phyloP scores from a whole-genome alignment of 164 flowering plant genomes.

The Dillenia suffruticosa region DNA sequence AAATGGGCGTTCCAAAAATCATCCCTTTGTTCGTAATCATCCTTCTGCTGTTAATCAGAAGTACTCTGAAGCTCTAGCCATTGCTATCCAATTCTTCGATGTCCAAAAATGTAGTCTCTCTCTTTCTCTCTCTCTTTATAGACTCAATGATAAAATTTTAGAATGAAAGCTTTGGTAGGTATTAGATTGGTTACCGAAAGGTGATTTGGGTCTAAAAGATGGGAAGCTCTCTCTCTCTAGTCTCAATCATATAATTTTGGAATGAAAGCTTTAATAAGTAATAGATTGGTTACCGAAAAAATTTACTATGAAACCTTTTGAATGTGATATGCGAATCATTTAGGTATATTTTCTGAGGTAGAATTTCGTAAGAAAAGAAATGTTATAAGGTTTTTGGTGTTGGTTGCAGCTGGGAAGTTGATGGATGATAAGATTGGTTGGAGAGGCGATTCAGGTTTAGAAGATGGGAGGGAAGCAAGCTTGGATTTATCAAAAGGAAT shows the following conservation, averaged over 20 bases:
- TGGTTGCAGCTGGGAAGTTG: slow-evolving; percentile 34
- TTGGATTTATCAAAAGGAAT: slow-evolving; percentile 41
- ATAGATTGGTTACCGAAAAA: not conserved
- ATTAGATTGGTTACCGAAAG: too few species aligned
- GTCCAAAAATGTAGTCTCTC: slow-evolving; percentile 31
- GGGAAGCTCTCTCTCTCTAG: too few species aligned
- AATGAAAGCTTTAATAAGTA: not conserved
- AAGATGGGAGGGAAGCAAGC: slow-evolving; percentile 29
- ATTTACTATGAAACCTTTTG: not conserved
- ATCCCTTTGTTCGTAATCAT: not conserved
- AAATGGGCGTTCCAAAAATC: not conserved
- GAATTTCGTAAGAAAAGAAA: too few species aligned
- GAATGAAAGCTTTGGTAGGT: too few species aligned
- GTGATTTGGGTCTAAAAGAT: too few species aligned
- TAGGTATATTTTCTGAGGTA: too few species aligned
- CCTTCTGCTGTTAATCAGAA: slow-evolving; percentile 12
- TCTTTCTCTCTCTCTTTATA: too few species aligned
- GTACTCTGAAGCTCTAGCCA: slow-evolving; percentile 28
- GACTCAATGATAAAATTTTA: too few species aligned
- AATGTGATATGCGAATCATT: not conserved
- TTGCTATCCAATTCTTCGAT: slow-evolving; percentile 36
- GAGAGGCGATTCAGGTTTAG: slow-evolving; percentile 44
- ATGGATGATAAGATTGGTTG: slow-evolving; percentile 29
- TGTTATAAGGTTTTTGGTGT: not conserved
- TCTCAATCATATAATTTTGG: not conserved